These are phyloP conservation scores for Penicillium odoratum DNA, from an alignment of 495 filamentous ascomycete species.

Conservation along the genomic window DNA sequence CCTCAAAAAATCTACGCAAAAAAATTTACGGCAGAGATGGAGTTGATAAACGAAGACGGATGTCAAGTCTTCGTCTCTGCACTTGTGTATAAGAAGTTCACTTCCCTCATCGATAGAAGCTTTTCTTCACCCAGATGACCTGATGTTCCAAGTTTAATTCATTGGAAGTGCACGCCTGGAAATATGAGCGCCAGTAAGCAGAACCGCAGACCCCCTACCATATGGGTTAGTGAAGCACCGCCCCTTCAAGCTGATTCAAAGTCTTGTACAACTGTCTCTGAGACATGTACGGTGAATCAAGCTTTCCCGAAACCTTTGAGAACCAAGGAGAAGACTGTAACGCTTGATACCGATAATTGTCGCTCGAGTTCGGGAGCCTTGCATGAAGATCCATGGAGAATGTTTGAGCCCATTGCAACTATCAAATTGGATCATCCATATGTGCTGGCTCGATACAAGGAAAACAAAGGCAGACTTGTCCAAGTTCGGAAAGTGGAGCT, in stretches of 20 bases:
- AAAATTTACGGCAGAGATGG: too few relatives aligned
- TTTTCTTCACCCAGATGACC: neutral
- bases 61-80: neutral
- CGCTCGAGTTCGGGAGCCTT: neutral
- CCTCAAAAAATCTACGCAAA: neutral
- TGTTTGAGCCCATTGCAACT: neutral
- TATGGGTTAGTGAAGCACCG: neutral
- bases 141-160: neutral
- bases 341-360: neutral
- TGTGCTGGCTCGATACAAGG: conserved; percentile 4
- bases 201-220: neutral
- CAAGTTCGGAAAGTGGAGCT: conserved; percentile 5
- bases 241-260: neutral
- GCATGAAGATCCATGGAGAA: neutral
- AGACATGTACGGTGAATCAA: neutral
- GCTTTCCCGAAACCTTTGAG: neutral
- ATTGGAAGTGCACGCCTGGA: neutral
- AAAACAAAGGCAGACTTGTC: conserved; percentile 4
- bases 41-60: too few relatives aligned
- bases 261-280: neutral
- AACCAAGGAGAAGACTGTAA: neutral
- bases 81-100: neutral
- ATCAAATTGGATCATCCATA: neutral
- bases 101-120: neutral
- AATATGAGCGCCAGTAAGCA: neutral